Percentiles rank a stretch among this genome's conserved stretches.
phyloP scores from a whole-genome alignment of 2,329 filamentous ascomycete species.

The Helicocarpus griseus region DNA sequence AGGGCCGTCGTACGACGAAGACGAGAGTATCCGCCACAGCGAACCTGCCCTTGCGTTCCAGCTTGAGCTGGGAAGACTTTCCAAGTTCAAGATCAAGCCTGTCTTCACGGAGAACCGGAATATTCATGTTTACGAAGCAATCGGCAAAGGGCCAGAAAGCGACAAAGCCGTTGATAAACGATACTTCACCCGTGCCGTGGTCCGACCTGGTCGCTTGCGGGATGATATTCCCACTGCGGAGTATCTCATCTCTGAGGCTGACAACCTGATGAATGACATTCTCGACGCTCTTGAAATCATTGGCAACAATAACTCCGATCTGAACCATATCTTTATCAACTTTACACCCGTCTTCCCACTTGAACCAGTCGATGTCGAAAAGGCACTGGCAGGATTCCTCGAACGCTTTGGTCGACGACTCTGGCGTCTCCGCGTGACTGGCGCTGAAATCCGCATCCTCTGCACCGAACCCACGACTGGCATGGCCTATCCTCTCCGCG shows the following conservation, averaged over 20 bases:
- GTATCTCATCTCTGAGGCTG: slow-evolving; percentile 94
- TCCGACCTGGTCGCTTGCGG: slow-evolving; percentile 83
- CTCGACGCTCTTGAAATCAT: slow-evolving; percentile 96
- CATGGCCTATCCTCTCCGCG: slow-evolving; percentile 80
- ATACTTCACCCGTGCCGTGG: slow-evolving; percentile 95
- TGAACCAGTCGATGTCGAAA: slow-evolving; percentile 77
- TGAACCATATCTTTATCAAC: slow-evolving; percentile 99
- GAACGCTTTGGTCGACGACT: slow-evolving; percentile 91
- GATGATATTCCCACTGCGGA: slow-evolving; percentile 98
- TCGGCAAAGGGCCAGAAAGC: slow-evolving; percentile 87
- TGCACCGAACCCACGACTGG: slow-evolving; percentile 85
- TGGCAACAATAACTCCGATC: slow-evolving; percentile 96
- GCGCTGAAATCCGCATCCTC: slow-evolving; percentile 96
- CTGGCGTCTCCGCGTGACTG: slow-evolving; percentile 92
- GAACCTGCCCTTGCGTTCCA: slow-evolving; percentile 97
- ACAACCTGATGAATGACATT: slow-evolving; percentile 94
- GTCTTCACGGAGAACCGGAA: slow-evolving; percentile 99
- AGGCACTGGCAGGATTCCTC: slow-evolving; percentile 87
- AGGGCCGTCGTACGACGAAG: slow-evolving; percentile 78
- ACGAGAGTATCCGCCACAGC: slow-evolving; percentile 91
- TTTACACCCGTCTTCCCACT: slow-evolving; percentile 96
- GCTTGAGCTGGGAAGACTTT: slow-evolving; percentile 84
- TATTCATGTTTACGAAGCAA: slow-evolving; percentile 95
- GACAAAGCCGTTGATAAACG: slow-evolving; percentile 65
- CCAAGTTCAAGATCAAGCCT: slow-evolving; percentile 96